Conservation (phyloP, 1,139 yeast species). For the Casaregolazyma lundiana region DNA sequence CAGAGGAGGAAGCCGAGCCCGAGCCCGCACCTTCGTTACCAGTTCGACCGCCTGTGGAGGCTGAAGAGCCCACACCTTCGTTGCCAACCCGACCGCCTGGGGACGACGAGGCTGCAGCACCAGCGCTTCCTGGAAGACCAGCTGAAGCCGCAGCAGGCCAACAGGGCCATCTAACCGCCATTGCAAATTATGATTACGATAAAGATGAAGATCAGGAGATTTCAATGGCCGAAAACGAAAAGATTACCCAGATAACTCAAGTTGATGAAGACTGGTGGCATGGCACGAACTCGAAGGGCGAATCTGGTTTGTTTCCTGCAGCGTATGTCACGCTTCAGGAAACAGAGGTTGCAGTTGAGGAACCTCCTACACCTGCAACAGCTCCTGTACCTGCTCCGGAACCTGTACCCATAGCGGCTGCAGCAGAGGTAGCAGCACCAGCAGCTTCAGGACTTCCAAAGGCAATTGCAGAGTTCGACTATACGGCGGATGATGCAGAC, state of each 20-base stretch:
- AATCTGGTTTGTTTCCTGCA: constrained; percentile 82
- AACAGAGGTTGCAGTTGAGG: constrained; percentile 2
- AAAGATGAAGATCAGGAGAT: constrained; percentile 76
- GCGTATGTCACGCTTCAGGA: constrained; percentile 61
- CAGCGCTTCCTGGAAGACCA: constrained; percentile 15
- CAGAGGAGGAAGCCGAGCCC: neutral
- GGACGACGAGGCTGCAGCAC: constrained; percentile 13
- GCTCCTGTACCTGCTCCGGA: constrained; percentile 31
- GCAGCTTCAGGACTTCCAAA: constrained; percentile 37
- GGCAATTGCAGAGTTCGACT: constrained; percentile 80
- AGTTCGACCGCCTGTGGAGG: neutral
- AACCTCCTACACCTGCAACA: constrained; percentile 22
- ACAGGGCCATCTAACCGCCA: constrained; percentile 35
- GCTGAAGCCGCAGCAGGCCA: constrained; percentile 10
- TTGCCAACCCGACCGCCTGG: constrained; percentile 3
- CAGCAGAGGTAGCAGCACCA: constrained; percentile 19
- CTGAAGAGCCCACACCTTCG: neutral
- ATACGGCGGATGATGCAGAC: constrained; percentile 86
- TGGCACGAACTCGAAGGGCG: constrained; percentile 60
- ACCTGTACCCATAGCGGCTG: constrained; percentile 26
- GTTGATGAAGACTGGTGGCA: constrained; percentile 83
- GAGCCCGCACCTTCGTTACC: constrained; percentile 8
- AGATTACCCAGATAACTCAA: constrained; percentile 58
- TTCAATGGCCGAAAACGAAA: constrained; percentile 60
- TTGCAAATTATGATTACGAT: constrained; percentile 58